A percentile compares a stretch with the other conserved stretches of the same genome.
phyloP scores from a whole-genome alignment of 139 green algal genomes.

The Pseudopediastrum boryanum region DNA sequence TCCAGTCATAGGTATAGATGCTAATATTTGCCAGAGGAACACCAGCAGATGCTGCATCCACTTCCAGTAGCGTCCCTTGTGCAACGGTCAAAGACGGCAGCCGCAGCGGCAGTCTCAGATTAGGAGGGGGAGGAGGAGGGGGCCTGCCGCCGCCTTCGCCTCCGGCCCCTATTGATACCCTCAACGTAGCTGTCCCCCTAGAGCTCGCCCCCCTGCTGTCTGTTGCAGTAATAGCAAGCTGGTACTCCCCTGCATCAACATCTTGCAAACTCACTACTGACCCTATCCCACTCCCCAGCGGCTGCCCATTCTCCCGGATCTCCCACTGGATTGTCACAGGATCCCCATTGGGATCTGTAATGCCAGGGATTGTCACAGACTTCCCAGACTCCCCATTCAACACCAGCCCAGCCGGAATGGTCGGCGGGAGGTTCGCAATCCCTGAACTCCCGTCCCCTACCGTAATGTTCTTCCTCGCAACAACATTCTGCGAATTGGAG shows the following conservation, averaged over 20 bases:
- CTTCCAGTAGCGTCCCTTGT: slow-evolving; percentile 13
- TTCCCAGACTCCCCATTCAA: slow-evolving; percentile 13
- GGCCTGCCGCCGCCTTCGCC: too few relatives aligned
- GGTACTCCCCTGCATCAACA: slow-evolving; percentile 7
- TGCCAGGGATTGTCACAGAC: neutral
- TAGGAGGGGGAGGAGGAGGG: too few relatives aligned
- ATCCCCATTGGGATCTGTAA: slow-evolving; percentile 9
- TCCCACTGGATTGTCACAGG: slow-evolving; percentile 20
- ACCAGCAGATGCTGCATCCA: slow-evolving; percentile 23
- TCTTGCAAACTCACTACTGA: slow-evolving; percentile 2
- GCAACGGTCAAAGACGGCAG: slow-evolving; percentile 34
- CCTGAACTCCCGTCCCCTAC: neutral
- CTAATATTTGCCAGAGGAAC: slow-evolving; percentile 5
- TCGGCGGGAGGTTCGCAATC: slow-evolving; percentile 6
- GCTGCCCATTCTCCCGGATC: neutral
- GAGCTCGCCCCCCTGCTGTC: neutral
- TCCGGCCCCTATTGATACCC: neutral
- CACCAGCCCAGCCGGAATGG: neutral
- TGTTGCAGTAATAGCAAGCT: slow-evolving; percentile 12
- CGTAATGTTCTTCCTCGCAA: slow-evolving; percentile 28
- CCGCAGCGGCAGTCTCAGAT: slow-evolving; percentile 1
- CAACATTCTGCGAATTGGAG: neutral
- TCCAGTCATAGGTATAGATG: slow-evolving; percentile 17
- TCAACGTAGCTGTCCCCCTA: neutral
- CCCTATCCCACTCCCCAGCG: slow-evolving; percentile 1